phyloP scores from a whole-genome alignment of 768 basidiomycete species.

The Serendipita sp. region DNA sequence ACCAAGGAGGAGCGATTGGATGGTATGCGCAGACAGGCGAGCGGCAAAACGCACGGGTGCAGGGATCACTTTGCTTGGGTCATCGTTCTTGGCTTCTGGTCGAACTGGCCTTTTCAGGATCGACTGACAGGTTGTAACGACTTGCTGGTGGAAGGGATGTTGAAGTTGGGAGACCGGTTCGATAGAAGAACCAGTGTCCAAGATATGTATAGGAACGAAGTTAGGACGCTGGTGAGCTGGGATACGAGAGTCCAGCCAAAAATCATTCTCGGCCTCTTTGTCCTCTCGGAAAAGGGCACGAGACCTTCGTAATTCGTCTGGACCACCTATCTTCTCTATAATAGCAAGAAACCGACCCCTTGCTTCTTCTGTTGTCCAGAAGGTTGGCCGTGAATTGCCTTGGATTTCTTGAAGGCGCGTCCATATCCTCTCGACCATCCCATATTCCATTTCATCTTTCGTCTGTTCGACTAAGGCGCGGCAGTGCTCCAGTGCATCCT shows the following conservation, averaged over 20 bases:
- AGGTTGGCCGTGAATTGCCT: constrained; percentile 27
- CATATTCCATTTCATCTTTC: constrained; percentile 53
- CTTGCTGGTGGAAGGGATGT: background rate
- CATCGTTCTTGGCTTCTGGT: constrained; percentile 10
- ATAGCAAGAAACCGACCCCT: constrained; percentile 58
- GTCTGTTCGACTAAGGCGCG: constrained; percentile 58
- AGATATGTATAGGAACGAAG: constrained; percentile 40
- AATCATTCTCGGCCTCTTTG: constrained; percentile 26
- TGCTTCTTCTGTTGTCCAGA: constrained; percentile 74
- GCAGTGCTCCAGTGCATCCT: constrained; percentile 32
- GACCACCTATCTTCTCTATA: constrained; percentile 64
- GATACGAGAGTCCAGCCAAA: constrained; percentile 53
- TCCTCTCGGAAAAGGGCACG: constrained; percentile 37
- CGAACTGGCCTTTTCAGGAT: constrained; percentile 5
- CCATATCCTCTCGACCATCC: constrained; percentile 44
- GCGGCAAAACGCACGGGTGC: constrained; percentile 30
- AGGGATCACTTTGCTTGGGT: constrained; percentile 5
- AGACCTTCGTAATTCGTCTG: constrained; percentile 45
- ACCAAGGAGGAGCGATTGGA: constrained; percentile 56
- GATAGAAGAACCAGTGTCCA: constrained; percentile 21
- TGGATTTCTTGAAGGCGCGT: background rate
- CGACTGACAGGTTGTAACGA: constrained; percentile 1
- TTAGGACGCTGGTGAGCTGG: constrained; percentile 32
- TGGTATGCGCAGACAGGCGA: constrained; percentile 60
- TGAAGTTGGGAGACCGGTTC: background rate